A percentile compares a stretch with the other conserved stretches of the same genome.
Evolutionary conservation across 2,329 filamentous ascomycete species (phyloP).

Genomic region (Chalaropsis ovoidea): DNA sequence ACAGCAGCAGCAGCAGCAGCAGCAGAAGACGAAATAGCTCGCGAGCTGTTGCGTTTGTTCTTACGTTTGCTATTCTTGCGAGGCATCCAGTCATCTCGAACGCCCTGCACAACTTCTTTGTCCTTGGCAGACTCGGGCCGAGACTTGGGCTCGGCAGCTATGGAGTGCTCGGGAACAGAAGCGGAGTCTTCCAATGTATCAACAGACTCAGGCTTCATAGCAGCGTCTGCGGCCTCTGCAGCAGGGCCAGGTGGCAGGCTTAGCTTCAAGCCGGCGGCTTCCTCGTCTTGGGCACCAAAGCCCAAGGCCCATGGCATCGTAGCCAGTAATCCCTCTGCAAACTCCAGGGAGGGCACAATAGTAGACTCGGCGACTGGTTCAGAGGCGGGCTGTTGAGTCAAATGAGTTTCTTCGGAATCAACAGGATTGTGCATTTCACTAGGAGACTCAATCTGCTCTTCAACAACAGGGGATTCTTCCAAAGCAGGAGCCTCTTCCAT

Average conservation of each 20-base stretch:
- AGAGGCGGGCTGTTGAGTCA: not conserved
- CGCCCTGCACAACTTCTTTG: not conserved
- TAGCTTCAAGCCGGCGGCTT: too few relatives aligned
- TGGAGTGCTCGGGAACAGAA: not conserved
- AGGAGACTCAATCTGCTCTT: not conserved
- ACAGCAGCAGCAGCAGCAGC: not conserved
- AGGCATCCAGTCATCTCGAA: constrained; percentile 23
- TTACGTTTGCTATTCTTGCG: constrained; percentile 18
- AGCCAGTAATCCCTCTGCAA: constrained; percentile 13
- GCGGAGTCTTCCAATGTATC: not conserved
- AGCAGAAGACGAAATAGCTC: not conserved
- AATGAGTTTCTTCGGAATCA: not conserved
- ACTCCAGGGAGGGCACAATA: constrained; percentile 17
- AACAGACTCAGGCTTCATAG: not conserved
- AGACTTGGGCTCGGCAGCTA: not conserved
- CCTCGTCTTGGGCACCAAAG: not conserved
- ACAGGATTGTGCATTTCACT: not conserved
- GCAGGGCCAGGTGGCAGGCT: too few relatives aligned
- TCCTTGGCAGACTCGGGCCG: not conserved
- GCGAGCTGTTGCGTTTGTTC: constrained; percentile 13
- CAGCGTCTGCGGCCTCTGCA: too few relatives aligned
- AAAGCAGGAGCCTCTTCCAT: not conserved
- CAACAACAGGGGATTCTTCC: not conserved
- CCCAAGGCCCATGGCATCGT: constrained; percentile 17
- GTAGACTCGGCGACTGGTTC: not conserved